Percentiles rank a stretch among this genome's conserved stretches.
These are phyloP conservation scores for Neurospora hispaniola DNA, from an alignment of 495 filamentous ascomycete species.

Conservation along the genomic window DNA sequence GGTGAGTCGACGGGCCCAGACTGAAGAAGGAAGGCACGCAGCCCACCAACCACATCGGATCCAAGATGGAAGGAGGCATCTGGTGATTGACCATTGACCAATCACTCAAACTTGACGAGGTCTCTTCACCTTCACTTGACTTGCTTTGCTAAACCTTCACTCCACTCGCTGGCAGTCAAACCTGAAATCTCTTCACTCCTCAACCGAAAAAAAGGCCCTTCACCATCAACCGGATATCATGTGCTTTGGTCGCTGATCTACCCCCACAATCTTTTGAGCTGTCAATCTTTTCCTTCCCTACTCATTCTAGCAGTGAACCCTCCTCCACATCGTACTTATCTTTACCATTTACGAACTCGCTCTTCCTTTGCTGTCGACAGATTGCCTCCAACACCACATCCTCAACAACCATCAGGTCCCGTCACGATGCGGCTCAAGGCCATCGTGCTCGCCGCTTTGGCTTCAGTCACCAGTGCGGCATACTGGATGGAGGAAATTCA, in stretches of 20 bases:
- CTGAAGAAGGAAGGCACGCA: background rate
- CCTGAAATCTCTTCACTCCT: background rate
- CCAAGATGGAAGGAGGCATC: background rate
- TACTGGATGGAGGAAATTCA: slow-evolving; percentile 39
- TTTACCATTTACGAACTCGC: background rate
- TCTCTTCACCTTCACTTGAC: background rate
- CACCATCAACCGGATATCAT: background rate
- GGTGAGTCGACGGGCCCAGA: background rate
- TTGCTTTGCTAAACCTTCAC: background rate
- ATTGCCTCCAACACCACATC: background rate
- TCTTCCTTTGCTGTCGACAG: background rate
- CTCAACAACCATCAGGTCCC: background rate
- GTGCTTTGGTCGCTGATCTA: background rate
- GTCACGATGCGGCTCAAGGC: background rate
- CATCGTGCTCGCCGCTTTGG: background rate
- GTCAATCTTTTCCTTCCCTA: background rate
- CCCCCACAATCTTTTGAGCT: background rate
- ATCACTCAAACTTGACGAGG: background rate
- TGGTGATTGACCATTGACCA: background rate
- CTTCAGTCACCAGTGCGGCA: slow-evolving; percentile 12
- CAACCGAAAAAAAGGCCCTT: background rate
- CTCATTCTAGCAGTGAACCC: background rate
- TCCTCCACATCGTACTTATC: background rate
- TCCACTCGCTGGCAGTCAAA: background rate
- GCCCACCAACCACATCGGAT: background rate